Percentiles rank a stretch among this genome's conserved stretches.
Evolutionary conservation across 345 rosid species (phyloP).

Genomic region (Eucalyptus virginea): DNA sequence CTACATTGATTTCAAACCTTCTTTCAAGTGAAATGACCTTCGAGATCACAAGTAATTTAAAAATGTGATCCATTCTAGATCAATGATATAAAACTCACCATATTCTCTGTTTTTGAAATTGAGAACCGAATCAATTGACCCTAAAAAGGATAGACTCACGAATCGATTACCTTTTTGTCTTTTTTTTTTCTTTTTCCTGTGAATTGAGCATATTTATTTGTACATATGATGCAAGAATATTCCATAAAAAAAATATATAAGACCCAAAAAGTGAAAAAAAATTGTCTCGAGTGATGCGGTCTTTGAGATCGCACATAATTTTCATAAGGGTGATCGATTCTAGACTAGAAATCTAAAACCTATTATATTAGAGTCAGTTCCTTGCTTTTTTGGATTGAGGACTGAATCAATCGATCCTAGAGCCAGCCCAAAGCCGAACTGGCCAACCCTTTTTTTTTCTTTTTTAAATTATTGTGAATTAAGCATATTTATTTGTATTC

Average conservation of each 20-base stretch:
- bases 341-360: rapidly evolving
- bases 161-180: too few relatives aligned
- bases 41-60: too few relatives aligned
- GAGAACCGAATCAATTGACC: too few relatives aligned
- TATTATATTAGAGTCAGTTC: rapidly evolving
- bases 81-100: neutral
- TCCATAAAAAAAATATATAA: too few relatives aligned
- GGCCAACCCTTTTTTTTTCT: neutral
- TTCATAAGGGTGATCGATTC: neutral
- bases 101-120: neutral
- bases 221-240: too few relatives aligned
- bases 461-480: neutral
- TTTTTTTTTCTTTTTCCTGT: too few relatives aligned
- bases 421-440: rapidly evolving
- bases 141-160: too few relatives aligned
- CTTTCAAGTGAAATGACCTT: too few relatives aligned
- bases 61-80: rapidly evolving
- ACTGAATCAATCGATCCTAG: rapidly evolving
- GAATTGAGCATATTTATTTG: too few relatives aligned
- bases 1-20: too few relatives aligned
- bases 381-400: neutral
- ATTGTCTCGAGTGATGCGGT: neutral
- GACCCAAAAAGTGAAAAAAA: too few relatives aligned
- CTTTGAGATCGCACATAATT: neutral
- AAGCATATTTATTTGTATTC: neutral